Evolutionary conservation across 2,329 filamentous ascomycete species (phyloP), one percentile per base, ranked within the genome.

Genomic region (Colletotrichum tabaci): DNA sequence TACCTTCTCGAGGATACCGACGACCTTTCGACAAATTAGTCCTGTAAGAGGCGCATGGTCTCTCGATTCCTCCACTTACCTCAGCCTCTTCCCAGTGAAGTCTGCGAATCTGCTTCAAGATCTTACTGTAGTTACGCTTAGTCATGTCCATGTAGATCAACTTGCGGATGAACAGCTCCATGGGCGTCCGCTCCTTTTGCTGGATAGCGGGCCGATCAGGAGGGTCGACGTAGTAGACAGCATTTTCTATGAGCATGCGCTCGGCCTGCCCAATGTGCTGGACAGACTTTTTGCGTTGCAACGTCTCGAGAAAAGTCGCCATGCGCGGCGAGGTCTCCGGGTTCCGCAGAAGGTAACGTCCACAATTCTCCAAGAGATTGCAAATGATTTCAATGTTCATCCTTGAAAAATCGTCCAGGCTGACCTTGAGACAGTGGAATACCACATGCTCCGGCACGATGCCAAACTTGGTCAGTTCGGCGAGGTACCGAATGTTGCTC

Each of bases 331-430:
- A 92, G 0, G 97, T 98, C 73, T 98, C 95, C 0, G 94, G 92
- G 76, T 96, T 98, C 61, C 96, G 94, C 70, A 99, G 88, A 26
- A 99, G 86, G 81, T 98, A 99, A 21, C 96, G 91, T 53, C 96
- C 96, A 78, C 97, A 99, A 74, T 98, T 98, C 81, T 99, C 96
- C 26, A 99, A 87, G 38, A 99, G 87, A 78, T 97, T 97, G 78
- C 95, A 97, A 74, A 99, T 96, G 76, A 99, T 98, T 81, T 99
- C 97, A 74, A 99, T 98, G 78, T 99, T 99, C 93, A 98, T 98
- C 73, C 96, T 90, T 2, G 96, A 98, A 79, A 99, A 99, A 78
- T 99, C 96, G 77, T 99, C 96, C 38, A 99, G 85, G 76, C 96
- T 97, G 80, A 99, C 96, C 82, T 98, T 99, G 77, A 99, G 90